Evolutionary conservation across 257 asterid species (phyloP).

Genomic region (Sherardia arvensis): DNA sequence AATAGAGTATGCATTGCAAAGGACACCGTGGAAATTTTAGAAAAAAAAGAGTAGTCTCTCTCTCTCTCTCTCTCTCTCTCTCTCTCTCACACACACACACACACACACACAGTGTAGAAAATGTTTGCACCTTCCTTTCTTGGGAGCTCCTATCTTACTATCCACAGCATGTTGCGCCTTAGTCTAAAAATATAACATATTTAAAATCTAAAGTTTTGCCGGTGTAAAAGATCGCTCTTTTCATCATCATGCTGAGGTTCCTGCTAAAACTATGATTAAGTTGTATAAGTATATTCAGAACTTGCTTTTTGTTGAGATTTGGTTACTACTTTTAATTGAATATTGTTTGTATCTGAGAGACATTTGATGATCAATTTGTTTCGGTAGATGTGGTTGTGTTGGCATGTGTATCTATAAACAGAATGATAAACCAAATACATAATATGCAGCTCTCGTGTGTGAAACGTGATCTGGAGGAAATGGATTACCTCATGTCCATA

Average conservation of each 20-base stretch:
- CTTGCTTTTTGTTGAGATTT: not conserved
- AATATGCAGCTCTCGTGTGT: slow-evolving; percentile 67
- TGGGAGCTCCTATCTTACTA: not conserved
- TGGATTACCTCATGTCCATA: slow-evolving; percentile 89
- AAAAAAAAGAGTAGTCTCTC: not conserved
- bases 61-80: not conserved
- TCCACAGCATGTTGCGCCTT: not conserved
- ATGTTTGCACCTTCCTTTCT: not conserved
- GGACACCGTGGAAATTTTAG: not conserved
- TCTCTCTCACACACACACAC: not conserved
- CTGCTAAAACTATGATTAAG: no score
- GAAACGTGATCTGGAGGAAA: slow-evolving; percentile 82
- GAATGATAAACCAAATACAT: slow-evolving; percentile 9
- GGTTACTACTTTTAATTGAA: not conserved
- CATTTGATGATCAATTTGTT: not conserved
- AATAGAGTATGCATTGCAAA: not conserved
- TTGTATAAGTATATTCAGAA: not conserved
- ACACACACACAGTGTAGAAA: no score
- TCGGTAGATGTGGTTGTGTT: not conserved
- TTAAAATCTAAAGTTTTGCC: not conserved
- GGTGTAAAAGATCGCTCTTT: not conserved
- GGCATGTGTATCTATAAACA: not conserved
- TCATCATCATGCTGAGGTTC: not conserved
- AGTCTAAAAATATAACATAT: not conserved
- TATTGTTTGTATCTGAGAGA: slow-evolving; percentile 1